Evolutionary conservation across 2,329 filamentous ascomycete genomes (phyloP).

Genomic region (Alternaria alternata): DNA sequence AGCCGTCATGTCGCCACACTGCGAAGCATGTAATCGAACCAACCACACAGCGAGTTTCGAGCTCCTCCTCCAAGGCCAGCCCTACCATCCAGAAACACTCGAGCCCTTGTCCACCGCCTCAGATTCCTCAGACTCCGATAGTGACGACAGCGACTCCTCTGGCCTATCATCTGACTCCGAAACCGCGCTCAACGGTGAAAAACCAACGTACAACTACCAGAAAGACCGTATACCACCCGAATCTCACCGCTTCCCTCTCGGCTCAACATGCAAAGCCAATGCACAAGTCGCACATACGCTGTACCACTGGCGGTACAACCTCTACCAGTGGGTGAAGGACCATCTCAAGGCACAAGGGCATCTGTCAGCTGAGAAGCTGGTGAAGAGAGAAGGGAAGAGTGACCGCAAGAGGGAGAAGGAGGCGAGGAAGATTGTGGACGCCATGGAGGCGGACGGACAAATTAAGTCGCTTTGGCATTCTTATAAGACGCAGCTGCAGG

Average conservation of each 20-base stretch:
- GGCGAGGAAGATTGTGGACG: constrained; percentile 70
- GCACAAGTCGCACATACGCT: constrained; percentile 75
- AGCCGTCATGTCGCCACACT: constrained; percentile 51
- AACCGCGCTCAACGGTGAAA: constrained; percentile 30
- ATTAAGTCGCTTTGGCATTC: constrained; percentile 69
- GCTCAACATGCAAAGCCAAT: constrained; percentile 64
- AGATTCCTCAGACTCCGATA: constrained; percentile 30
- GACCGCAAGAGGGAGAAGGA: constrained; percentile 66
- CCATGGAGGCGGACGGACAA: constrained; percentile 67
- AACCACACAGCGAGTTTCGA: constrained; percentile 72
- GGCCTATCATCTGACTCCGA: constrained; percentile 33
- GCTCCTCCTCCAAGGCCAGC: constrained; percentile 69
- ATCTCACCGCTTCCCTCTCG: constrained; percentile 40
- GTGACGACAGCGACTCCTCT: constrained; percentile 19
- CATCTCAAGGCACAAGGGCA: constrained; percentile 68
- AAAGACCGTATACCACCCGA: constrained; percentile 42
- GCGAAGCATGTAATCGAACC: constrained; percentile 75
- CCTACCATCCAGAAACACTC: constrained; percentile 72
- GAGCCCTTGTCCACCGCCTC: constrained; percentile 65
- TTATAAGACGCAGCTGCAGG: constrained; percentile 67
- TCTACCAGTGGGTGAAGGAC: constrained; percentile 75
- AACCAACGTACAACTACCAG: constrained; percentile 33
- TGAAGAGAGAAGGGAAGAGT: constrained; percentile 68
- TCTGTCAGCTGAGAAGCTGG: constrained; percentile 64
- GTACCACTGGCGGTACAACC: constrained; percentile 76